Evolutionary conservation across 305 asterid genomes (phyloP).

Genomic region (Caryopteris hybrid): DNA sequence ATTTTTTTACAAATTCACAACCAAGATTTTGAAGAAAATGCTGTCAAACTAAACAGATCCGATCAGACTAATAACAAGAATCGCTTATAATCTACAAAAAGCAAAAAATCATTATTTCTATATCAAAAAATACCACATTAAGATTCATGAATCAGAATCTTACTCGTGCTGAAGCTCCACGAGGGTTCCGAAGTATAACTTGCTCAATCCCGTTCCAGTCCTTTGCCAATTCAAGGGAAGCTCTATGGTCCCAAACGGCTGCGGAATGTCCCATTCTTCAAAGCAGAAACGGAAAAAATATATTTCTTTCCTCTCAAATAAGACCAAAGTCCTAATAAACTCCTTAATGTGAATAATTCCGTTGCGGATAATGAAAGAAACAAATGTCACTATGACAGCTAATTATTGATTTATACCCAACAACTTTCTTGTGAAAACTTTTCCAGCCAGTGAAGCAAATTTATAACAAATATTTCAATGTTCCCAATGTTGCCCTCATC

Average conservation of each 20-base stretch:
- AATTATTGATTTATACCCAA: slow-evolving; percentile 24
- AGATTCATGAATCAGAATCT: slow-evolving; percentile 27
- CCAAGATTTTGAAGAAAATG: slow-evolving; percentile 9
- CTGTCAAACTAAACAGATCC: slow-evolving; percentile 9
- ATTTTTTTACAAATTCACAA: slow-evolving; percentile 10
- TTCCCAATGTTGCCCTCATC: slow-evolving; percentile 26
- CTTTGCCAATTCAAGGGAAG: slow-evolving; percentile 62
- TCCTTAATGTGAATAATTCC: slow-evolving; percentile 6
- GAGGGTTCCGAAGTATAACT: slow-evolving; percentile 75
- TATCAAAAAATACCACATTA: background rate
- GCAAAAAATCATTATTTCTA: background rate
- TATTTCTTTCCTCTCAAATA: slow-evolving; percentile 12
- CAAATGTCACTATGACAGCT: slow-evolving; percentile 29
- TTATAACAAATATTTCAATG: slow-evolving; percentile 22
- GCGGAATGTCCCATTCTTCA: slow-evolving; percentile 76
- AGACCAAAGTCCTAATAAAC: slow-evolving; percentile 24
- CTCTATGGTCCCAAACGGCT: slow-evolving; percentile 75
- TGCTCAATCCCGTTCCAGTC: slow-evolving; percentile 94
- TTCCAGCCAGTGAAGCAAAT: slow-evolving; percentile 33
- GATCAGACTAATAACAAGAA: background rate
- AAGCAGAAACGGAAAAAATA: slow-evolving; percentile 10
- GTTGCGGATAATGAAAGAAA: slow-evolving; percentile 10
- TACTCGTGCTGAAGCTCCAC: slow-evolving; percentile 87
- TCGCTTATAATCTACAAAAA: background rate
- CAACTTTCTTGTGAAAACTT: slow-evolving; percentile 22